A percentile compares a stretch with the other conserved stretches of the same genome.
These are phyloP conservation scores for Hansenula lynferdii DNA, from an alignment of 1,139 yeast genomes.

Conservation along the genomic window DNA sequence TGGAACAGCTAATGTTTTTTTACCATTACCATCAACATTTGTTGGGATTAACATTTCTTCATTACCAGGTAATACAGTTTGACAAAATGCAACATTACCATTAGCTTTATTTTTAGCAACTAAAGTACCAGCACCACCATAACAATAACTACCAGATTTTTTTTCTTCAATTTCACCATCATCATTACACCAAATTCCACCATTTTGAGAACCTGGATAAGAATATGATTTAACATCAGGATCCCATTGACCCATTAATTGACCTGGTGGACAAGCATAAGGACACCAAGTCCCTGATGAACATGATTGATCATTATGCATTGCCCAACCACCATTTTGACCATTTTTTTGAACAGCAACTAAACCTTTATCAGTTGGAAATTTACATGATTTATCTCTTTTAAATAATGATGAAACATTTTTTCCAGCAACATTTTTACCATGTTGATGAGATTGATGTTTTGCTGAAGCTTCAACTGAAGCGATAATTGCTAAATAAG, in stretches of 20 bases:
- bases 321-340: constrained; percentile 81
- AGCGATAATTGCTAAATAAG: not conserved
- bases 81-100: constrained; percentile 73
- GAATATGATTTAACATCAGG: constrained; percentile 51
- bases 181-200: constrained; percentile 73
- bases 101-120: constrained; percentile 51
- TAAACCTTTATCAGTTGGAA: constrained; percentile 62
- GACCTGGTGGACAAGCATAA: constrained; percentile 84
- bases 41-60: constrained; percentile 94
- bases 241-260: constrained; percentile 78
- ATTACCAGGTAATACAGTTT: constrained; percentile 89
- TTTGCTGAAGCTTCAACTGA: constrained; percentile 9
- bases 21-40: constrained; percentile 41
- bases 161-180: constrained; percentile 68
- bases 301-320: constrained; percentile 74
- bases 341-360: constrained; percentile 59
- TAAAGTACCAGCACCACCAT: constrained; percentile 72
- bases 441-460: constrained; percentile 13
- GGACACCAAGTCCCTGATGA: constrained; percentile 77
- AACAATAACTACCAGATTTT: constrained; percentile 58
- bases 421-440: constrained; percentile 21
- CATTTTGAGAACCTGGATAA: constrained; percentile 71
- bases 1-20: constrained; percentile 70
- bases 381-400: constrained; percentile 48
- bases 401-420: constrained; percentile 20